phyloP scores from a whole-genome alignment of 495 filamentous ascomycete species.

The Bombardia bombarda region DNA sequence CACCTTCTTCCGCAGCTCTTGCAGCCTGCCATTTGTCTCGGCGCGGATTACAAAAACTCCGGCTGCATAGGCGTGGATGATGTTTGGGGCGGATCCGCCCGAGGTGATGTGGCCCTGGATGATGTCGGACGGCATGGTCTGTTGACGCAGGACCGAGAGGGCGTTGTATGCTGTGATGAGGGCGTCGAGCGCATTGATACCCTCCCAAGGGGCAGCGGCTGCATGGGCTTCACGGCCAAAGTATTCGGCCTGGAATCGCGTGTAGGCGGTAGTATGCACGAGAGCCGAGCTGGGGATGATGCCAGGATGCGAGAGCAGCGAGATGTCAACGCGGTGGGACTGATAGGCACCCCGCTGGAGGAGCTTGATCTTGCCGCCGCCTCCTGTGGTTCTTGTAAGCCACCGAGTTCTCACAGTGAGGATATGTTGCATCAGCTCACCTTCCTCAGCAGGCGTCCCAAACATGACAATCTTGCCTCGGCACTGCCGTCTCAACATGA shows the following conservation, averaged over 20 bases:
- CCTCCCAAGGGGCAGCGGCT: slow-evolving; percentile 56
- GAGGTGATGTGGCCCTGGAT: slow-evolving; percentile 53
- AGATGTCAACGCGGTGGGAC: slow-evolving; percentile 50
- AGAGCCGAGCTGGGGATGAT: slow-evolving; percentile 34
- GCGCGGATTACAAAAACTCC: slow-evolving; percentile 46
- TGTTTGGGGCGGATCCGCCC: slow-evolving; percentile 52
- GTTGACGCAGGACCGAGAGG: slow-evolving; percentile 53
- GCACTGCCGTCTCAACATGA: slow-evolving; percentile 38
- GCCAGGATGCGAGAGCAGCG: slow-evolving; percentile 53
- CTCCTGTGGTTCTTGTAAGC: slow-evolving; percentile 20
- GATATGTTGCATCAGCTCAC: background rate
- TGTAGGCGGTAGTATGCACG: slow-evolving; percentile 43
- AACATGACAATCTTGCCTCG: slow-evolving; percentile 54
- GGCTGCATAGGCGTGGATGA: slow-evolving; percentile 51
- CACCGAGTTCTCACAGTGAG: background rate
- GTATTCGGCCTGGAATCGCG: slow-evolving; percentile 41
- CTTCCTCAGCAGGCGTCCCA: slow-evolving; percentile 65
- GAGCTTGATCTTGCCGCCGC: slow-evolving; percentile 61
- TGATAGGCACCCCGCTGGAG: slow-evolving; percentile 54
- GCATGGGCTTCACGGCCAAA: slow-evolving; percentile 46
- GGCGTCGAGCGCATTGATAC: slow-evolving; percentile 57
- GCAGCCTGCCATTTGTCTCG: slow-evolving; percentile 36
- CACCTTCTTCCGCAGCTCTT: slow-evolving; percentile 43
- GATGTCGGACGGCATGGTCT: slow-evolving; percentile 52
- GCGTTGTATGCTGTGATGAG: slow-evolving; percentile 55